Conservation (phyloP, 2,329 filamentous ascomycete species). For the Cercospora beticola region DNA sequence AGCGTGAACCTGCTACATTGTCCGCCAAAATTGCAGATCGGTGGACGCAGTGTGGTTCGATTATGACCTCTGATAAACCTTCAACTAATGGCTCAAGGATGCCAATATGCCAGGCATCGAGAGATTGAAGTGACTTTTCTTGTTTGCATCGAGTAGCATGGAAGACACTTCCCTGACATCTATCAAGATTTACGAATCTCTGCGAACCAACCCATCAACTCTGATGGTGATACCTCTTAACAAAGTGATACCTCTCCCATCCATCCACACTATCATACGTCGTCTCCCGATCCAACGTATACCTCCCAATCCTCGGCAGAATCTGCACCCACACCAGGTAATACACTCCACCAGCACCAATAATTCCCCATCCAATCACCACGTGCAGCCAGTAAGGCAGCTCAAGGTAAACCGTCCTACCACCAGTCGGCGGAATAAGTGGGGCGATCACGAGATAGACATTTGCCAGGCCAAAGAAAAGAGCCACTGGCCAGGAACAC, state of each 20-base stretch:
- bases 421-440: conserved; percentile 43
- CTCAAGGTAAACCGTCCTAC: conserved; percentile 41
- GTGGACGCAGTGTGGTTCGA: too few species aligned
- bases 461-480: conserved; percentile 43
- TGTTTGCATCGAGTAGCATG: neutral
- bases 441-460: conserved; percentile 45
- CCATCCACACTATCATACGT: neutral
- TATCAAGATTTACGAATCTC: neutral
- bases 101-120: too few species aligned
- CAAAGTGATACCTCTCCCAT: conserved; percentile 1
- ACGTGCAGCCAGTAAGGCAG: conserved; percentile 49
- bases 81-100: too few species aligned
- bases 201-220: neutral
- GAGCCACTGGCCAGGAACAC: conserved; percentile 61
- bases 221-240: neutral
- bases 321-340: conserved; percentile 12
- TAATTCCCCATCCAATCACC: conserved; percentile 44
- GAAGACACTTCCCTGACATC: neutral
- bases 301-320: conserved; percentile 8
- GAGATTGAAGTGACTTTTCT: neutral
- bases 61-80: too few species aligned
- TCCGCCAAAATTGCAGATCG: too few species aligned
- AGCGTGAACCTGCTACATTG: too few species aligned
- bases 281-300: neutral
- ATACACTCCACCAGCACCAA: conserved; percentile 5